Evolutionary conservation across 805 yeast species (phyloP).

Genomic region (Monosporozyma siamensis): DNA sequence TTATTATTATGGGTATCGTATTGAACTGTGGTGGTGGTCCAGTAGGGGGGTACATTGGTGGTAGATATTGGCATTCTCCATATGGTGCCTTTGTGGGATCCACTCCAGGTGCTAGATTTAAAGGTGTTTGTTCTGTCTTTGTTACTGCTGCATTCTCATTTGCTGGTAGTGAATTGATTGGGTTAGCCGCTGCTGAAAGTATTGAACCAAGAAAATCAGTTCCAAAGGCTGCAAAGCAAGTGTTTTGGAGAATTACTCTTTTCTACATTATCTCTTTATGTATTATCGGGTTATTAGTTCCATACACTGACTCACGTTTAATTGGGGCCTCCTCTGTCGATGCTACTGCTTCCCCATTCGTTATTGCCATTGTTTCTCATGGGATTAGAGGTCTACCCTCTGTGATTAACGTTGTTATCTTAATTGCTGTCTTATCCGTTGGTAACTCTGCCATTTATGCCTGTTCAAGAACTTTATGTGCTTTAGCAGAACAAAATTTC

Average conservation of each 20-base stretch:
- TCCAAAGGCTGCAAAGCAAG: slow-evolving; percentile 47
- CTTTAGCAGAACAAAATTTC: slow-evolving; percentile 54
- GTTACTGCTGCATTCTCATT: slow-evolving; percentile 64
- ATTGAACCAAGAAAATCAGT: slow-evolving; percentile 38
- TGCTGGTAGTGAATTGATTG: slow-evolving; percentile 45
- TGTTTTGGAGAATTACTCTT: slow-evolving; percentile 44
- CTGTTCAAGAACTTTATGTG: slow-evolving; percentile 55
- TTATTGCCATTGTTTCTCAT: slow-evolving; percentile 56
- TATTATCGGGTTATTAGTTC: slow-evolving; percentile 40
- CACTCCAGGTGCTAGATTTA: slow-evolving; percentile 31
- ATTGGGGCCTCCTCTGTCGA: slow-evolving; percentile 43
- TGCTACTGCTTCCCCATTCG: slow-evolving; percentile 70
- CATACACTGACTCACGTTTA: slow-evolving; percentile 35
- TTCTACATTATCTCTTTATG: slow-evolving; percentile 40
- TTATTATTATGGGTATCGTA: slow-evolving; percentile 39
- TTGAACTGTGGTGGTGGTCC: slow-evolving; percentile 49
- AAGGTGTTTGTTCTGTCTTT: slow-evolving; percentile 65
- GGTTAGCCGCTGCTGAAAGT: slow-evolving; percentile 43
- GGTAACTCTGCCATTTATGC: slow-evolving; percentile 68
- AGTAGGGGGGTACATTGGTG: slow-evolving; percentile 39
- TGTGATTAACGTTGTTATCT: slow-evolving; percentile 58
- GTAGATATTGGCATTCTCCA: slow-evolving; percentile 39
- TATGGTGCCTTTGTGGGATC: slow-evolving; percentile 54
- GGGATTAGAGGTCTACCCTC: slow-evolving; percentile 58
- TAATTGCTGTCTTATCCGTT: slow-evolving; percentile 59